These are phyloP conservation scores for Cutaneotrichosporon sp. DNA, from an alignment of 1,284 basidiomycete species.

Conservation along the genomic window DNA sequence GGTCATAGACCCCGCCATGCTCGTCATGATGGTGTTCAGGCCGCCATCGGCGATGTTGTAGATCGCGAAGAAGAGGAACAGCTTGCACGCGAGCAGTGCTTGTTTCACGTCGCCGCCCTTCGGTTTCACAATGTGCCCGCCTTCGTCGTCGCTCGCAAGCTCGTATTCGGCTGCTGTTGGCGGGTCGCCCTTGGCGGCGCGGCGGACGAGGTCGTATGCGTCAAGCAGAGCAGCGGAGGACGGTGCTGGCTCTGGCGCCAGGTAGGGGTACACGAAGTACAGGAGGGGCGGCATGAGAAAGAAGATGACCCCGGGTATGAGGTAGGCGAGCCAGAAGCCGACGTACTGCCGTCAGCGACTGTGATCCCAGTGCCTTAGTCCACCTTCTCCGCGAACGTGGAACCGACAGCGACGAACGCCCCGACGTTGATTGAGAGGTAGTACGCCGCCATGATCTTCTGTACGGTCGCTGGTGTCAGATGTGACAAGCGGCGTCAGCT, in stretches of 20 bases:
- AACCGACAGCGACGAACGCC: constrained; percentile 29
- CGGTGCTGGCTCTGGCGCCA: constrained; percentile 52
- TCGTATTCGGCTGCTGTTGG: constrained; percentile 23
- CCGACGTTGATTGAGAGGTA: constrained; percentile 35
- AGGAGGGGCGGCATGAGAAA: constrained; percentile 48
- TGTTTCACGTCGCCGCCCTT: constrained; percentile 56
- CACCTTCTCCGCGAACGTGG: constrained; percentile 35
- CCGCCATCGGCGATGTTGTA: constrained; percentile 53
- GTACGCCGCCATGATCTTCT: constrained; percentile 35
- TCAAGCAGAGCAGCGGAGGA: constrained; percentile 56
- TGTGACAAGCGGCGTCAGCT: constrained; percentile 16
- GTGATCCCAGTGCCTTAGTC: neutral
- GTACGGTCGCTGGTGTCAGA: constrained; percentile 27
- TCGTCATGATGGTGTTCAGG: constrained; percentile 43
- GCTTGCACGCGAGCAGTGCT: constrained; percentile 55
- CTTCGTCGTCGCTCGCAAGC: constrained; percentile 42
- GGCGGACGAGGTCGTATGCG: constrained; percentile 35
- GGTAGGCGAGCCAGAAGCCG: constrained; percentile 56
- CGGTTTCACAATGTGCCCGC: constrained; percentile 57
- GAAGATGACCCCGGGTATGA: constrained; percentile 56
- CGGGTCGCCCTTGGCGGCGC: neutral
- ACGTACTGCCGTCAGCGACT: constrained; percentile 26
- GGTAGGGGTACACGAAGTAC: constrained; percentile 12
- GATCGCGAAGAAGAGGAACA: constrained; percentile 56
- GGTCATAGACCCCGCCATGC: constrained; percentile 53